Conservation (phyloP, 2,329 filamentous ascomycete species). For the Anthostomella pinea region DNA sequence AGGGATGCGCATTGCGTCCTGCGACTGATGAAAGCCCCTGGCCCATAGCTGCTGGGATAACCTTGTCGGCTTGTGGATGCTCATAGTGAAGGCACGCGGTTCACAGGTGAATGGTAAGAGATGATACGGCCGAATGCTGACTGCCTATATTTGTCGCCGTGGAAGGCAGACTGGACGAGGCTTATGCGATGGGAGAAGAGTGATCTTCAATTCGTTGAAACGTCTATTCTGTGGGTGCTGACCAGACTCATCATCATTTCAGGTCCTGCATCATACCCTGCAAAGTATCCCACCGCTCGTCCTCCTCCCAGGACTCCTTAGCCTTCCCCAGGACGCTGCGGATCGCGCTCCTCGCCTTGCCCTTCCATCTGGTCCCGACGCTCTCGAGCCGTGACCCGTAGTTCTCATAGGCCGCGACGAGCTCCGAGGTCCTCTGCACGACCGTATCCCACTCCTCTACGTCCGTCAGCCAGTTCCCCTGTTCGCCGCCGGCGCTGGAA, state of each 20-base stretch:
- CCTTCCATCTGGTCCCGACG: constrained; percentile 79
- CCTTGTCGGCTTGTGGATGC: no score
- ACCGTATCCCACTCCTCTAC: constrained; percentile 67
- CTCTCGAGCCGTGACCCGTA: constrained; percentile 63
- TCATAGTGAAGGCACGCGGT: no score
- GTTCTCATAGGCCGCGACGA: constrained; percentile 82
- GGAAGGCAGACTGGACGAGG: no score
- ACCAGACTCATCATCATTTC: constrained; percentile 33
- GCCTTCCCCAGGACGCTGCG: constrained; percentile 80
- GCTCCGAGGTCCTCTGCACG: constrained; percentile 73
- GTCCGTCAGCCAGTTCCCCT: constrained; percentile 51
- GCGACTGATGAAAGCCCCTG: no score
- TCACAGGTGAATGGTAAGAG: no score
- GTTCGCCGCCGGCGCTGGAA: constrained; percentile 29
- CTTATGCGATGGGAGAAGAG: no score
- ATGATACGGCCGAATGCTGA: no score
- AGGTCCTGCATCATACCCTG: constrained; percentile 55
- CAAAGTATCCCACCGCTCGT: constrained; percentile 62
- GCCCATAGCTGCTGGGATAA: no score
- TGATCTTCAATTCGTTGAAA: no score
- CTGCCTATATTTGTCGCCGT: no score
- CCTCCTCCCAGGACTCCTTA: constrained; percentile 80
- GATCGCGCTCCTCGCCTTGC: constrained; percentile 82
- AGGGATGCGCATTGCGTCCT: no score
- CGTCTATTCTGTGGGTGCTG: no score